Evolutionary conservation across 2,329 filamentous ascomycete genomes (phyloP).

Genomic region (Zymoseptoria pseudotritici): DNA sequence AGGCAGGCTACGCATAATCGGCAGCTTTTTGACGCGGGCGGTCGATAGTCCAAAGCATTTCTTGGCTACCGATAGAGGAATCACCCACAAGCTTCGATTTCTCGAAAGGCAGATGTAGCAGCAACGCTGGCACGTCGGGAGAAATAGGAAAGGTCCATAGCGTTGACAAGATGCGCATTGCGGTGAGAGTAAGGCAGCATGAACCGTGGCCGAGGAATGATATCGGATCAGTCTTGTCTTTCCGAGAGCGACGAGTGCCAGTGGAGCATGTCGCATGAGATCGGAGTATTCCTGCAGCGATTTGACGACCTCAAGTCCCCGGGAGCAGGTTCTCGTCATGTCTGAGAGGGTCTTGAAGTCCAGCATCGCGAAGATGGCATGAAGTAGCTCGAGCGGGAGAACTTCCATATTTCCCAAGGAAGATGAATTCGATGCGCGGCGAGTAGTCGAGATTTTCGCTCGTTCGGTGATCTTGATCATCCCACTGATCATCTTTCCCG

Average conservation of each 20-base stretch:
- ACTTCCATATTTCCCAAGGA: not conserved
- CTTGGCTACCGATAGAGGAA: not conserved
- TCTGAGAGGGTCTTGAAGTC: constrained; percentile 4
- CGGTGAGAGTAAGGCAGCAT: constrained; percentile 1
- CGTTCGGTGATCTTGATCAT: constrained; percentile 1
- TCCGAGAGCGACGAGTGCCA: constrained; percentile 2
- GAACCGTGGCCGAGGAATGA: constrained; percentile 1
- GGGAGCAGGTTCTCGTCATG: constrained; percentile 4
- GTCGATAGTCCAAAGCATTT: constrained; percentile 2
- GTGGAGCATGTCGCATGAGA: constrained; percentile 5
- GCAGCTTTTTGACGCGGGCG: not conserved
- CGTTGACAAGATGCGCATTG: constrained; percentile 1
- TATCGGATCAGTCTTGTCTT: not conserved
- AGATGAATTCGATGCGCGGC: not conserved
- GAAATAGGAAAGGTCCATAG: constrained; percentile 6
- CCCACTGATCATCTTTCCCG: constrained; percentile 2
- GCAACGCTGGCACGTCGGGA: constrained; percentile 6
- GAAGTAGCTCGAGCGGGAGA: constrained; percentile 6
- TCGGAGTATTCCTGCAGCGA: constrained; percentile 5
- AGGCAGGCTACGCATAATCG: constrained; percentile 3
- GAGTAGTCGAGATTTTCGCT: not conserved
- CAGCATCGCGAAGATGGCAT: constrained; percentile 6
- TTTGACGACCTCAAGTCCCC: constrained; percentile 1
- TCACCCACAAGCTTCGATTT: constrained; percentile 3
- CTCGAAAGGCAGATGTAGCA: constrained; percentile 5